Evolutionary conservation across 129 eudicot species (phyloP).

Genomic region (Lactuca sativa): DNA sequence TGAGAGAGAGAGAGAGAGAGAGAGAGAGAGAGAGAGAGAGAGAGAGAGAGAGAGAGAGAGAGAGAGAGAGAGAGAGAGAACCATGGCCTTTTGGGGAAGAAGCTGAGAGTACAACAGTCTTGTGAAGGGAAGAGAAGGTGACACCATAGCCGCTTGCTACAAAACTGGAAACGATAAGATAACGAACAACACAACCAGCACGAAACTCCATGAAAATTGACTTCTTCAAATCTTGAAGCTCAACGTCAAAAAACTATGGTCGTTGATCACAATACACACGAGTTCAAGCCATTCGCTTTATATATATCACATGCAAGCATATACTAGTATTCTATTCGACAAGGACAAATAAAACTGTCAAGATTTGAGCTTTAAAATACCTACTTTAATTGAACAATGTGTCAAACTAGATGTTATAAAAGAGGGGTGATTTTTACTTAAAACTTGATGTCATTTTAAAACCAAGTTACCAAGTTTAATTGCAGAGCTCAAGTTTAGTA

Average conservation of each 20-base stretch:
- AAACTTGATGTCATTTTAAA: too few species aligned
- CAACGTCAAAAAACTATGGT: slow-evolving; percentile 10
- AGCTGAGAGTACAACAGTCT: slow-evolving; percentile 45
- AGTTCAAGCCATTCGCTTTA: background rate
- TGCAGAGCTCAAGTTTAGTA: too few species aligned
- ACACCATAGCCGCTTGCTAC: slow-evolving; percentile 38
- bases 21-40: slow-evolving; percentile 19
- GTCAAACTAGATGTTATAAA: too few species aligned
- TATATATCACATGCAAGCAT: slow-evolving; percentile 9
- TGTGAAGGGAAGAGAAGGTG: slow-evolving; percentile 50
- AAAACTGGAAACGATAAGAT: slow-evolving; percentile 34
- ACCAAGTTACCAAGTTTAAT: too few species aligned
- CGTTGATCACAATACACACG: background rate
- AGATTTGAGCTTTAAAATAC: slow-evolving; percentile 4
- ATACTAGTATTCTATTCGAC: slow-evolving; percentile 14
- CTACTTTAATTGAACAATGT: background rate
- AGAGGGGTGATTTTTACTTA: too few species aligned
- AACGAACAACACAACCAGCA: slow-evolving; percentile 29
- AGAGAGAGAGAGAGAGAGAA: background rate
- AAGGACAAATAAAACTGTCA: slow-evolving; percentile 17
- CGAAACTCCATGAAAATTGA: slow-evolving; percentile 22
- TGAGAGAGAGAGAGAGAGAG: background rate
- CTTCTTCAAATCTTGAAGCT: background rate
- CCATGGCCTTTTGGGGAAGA: slow-evolving; percentile 47
- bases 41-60: slow-evolving; percentile 4